Percentiles rank a stretch among this genome's conserved stretches.
Evolutionary conservation across 2,329 filamentous ascomycete species (phyloP).

Genomic region (Verticillium zaregamsianum): DNA sequence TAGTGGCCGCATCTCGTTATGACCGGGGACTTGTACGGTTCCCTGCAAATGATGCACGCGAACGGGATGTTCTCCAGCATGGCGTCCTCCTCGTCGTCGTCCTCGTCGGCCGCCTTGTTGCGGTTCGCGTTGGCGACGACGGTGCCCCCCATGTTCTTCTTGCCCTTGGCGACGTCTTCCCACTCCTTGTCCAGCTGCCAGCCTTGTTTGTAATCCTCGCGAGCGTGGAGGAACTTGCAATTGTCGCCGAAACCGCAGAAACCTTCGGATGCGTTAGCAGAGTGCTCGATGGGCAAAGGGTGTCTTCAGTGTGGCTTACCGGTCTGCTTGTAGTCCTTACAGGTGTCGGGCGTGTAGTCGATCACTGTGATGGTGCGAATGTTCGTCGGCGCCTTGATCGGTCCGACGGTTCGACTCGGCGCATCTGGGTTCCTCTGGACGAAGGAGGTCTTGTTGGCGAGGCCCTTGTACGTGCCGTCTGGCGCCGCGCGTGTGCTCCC

Average conservation of each 20-base stretch:
- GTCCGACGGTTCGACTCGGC: slow-evolving; percentile 67
- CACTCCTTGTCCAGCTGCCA: slow-evolving; percentile 96
- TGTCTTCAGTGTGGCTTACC: slow-evolving; percentile 36
- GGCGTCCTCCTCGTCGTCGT: slow-evolving; percentile 59
- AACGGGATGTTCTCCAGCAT: slow-evolving; percentile 83
- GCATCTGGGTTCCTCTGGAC: slow-evolving; percentile 79
- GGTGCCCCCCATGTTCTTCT: slow-evolving; percentile 58
- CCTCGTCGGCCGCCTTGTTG: slow-evolving; percentile 25
- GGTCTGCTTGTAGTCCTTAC: slow-evolving; percentile 88
- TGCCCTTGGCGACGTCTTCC: slow-evolving; percentile 77
- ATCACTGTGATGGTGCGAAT: slow-evolving; percentile 86
- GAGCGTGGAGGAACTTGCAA: slow-evolving; percentile 76
- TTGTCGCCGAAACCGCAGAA: slow-evolving; percentile 65
- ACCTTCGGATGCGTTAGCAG: slow-evolving; percentile 27
- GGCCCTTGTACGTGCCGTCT: slow-evolving; percentile 73
- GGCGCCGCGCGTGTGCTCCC: slow-evolving; percentile 47
- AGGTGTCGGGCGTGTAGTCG: slow-evolving; percentile 89
- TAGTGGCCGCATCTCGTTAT: slow-evolving; percentile 92
- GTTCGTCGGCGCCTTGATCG: slow-evolving; percentile 83
- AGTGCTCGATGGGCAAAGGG: not conserved
- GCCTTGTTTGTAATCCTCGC: slow-evolving; percentile 80
- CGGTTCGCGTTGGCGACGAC: slow-evolving; percentile 57
- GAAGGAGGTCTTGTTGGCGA: slow-evolving; percentile 68
- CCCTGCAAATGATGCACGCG: slow-evolving; percentile 81
- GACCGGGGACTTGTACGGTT: slow-evolving; percentile 73